Conservation (phyloP, 257 asterid species). For the Solanum virginianum region DNA sequence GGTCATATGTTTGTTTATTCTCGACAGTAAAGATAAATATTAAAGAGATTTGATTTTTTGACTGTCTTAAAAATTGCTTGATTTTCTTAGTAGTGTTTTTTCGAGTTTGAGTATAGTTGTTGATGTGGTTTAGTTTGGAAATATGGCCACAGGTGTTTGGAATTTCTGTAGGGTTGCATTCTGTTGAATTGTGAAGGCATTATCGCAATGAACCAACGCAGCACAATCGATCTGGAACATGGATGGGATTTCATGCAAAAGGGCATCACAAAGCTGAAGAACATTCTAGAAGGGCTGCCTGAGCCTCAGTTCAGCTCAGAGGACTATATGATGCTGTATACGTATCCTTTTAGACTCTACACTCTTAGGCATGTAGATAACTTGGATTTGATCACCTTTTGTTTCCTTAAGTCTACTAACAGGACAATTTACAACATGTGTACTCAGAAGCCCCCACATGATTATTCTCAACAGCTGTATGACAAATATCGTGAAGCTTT, state of each 20-base stretch:
- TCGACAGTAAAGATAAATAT: background rate
- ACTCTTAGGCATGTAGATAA: background rate
- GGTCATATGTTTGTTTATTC: background rate
- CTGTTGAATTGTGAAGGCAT: slow-evolving; percentile 7
- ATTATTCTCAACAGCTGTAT: slow-evolving; percentile 90
- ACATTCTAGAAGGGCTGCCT: slow-evolving; percentile 76
- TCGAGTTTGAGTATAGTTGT: background rate
- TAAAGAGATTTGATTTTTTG: background rate
- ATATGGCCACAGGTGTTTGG: slow-evolving; percentile 9
- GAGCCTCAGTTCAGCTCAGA: slow-evolving; percentile 90
- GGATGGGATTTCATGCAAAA: slow-evolving; percentile 94
- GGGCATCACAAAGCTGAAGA: slow-evolving; percentile 79
- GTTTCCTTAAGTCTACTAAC: slow-evolving; percentile 14
- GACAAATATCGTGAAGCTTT: slow-evolving; percentile 81
- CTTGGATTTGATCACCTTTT: slow-evolving; percentile 1
- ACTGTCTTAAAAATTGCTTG: background rate
- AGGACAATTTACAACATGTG: slow-evolving; percentile 98
- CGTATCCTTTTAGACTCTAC: slow-evolving; percentile 35
- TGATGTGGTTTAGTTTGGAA: background rate
- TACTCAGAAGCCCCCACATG: slow-evolving; percentile 96
- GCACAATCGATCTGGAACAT: slow-evolving; percentile 67
- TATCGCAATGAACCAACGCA: slow-evolving; percentile 66
- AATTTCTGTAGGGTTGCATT: slow-evolving; percentile 6
- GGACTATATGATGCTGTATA: slow-evolving; percentile 90
- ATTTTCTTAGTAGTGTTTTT: background rate